Conservation (phyloP, 2,329 filamentous ascomycete species). For the Sporothrix pseudoabietina region DNA sequence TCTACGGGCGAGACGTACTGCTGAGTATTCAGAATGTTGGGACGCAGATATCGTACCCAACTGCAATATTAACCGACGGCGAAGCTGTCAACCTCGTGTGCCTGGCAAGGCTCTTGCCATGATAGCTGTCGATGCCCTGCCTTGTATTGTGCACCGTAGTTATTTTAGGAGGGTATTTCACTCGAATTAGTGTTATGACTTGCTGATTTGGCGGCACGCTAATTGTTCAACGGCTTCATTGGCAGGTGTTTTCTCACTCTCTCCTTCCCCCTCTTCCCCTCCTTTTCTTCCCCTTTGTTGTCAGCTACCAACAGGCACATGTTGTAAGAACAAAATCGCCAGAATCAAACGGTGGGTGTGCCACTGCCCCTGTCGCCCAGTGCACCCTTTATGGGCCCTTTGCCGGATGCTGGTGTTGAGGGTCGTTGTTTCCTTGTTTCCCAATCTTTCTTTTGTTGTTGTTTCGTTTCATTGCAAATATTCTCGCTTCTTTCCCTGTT, state of each 20-base stretch:
- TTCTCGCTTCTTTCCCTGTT: background rate
- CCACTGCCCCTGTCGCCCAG: conserved; percentile 4
- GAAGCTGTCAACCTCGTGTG: background rate
- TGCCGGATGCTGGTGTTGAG: conserved; percentile 3
- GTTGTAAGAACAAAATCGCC: background rate
- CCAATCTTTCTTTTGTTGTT: background rate
- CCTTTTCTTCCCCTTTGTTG: background rate
- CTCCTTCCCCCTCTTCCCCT: background rate
- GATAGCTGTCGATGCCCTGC: background rate
- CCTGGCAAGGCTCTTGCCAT: background rate
- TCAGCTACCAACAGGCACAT: background rate
- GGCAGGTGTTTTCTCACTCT: background rate
- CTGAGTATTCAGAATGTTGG: background rate
- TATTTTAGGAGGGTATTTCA: no score
- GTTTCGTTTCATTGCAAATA: conserved; percentile 13
- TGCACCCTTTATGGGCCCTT: background rate
- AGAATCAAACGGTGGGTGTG: background rate
- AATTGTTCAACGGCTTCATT: background rate
- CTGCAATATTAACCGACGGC: background rate
- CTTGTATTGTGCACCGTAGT: background rate
- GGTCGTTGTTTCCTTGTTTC: conserved; percentile 19
- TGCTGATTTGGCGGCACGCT: background rate
- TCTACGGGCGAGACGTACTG: background rate
- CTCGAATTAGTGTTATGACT: background rate
- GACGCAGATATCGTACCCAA: background rate